Evolutionary conservation across 2,329 filamentous ascomycete species (phyloP).

Genomic region (Tolypocladium paradoxum): DNA sequence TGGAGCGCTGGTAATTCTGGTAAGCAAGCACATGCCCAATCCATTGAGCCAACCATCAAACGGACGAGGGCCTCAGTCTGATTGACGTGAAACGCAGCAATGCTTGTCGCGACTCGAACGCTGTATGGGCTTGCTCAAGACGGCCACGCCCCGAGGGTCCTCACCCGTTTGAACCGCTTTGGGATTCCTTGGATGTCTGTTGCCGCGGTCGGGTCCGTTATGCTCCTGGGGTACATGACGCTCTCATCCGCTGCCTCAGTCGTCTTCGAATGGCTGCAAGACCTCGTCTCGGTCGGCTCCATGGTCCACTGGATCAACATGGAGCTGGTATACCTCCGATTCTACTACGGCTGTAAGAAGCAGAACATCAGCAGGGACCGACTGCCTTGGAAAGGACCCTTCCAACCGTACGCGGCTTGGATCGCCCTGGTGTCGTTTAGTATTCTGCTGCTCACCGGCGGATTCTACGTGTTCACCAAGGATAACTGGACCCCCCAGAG

Average conservation of each 20-base stretch:
- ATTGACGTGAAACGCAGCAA: neutral
- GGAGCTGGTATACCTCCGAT: slow-evolving; percentile 39
- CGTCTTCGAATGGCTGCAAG: slow-evolving; percentile 56
- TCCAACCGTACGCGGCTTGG: slow-evolving; percentile 50
- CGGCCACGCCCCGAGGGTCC: slow-evolving; percentile 48
- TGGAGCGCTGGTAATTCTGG: slow-evolving; percentile 10
- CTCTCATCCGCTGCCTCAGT: slow-evolving; percentile 43
- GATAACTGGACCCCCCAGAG: slow-evolving; percentile 44
- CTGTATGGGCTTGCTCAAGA: slow-evolving; percentile 51
- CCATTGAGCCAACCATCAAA: neutral
- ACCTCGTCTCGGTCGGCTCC: slow-evolving; percentile 45
- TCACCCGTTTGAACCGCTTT: slow-evolving; percentile 42
- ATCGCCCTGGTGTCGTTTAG: slow-evolving; percentile 41
- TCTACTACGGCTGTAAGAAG: slow-evolving; percentile 37
- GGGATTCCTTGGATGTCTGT: slow-evolving; percentile 43
- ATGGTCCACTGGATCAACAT: slow-evolving; percentile 43
- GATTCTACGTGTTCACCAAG: slow-evolving; percentile 58
- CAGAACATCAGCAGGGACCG: slow-evolving; percentile 33
- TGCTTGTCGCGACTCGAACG: slow-evolving; percentile 41
- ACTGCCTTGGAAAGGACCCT: slow-evolving; percentile 33
- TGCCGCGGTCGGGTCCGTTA: slow-evolving; percentile 37
- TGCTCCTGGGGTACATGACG: slow-evolving; percentile 54
- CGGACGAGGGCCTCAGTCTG: no score
- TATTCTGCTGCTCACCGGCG: slow-evolving; percentile 54
- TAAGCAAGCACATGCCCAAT: neutral